These are phyloP conservation scores for Neurospora sp. DNA, from an alignment of 495 filamentous ascomycete species.

Conservation along the genomic window DNA sequence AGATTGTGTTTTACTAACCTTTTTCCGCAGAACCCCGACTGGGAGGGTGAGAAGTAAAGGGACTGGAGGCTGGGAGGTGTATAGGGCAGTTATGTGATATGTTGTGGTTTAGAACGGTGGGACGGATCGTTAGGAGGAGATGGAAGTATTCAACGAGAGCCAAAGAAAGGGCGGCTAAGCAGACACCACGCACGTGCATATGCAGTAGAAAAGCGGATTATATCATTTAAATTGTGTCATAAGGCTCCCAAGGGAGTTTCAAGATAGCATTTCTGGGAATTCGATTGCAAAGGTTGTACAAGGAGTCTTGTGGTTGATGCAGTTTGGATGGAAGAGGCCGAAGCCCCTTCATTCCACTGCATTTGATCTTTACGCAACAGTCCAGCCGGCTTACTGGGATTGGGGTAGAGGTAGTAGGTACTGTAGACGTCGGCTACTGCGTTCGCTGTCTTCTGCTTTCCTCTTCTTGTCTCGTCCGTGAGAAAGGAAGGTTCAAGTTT, in stretches of 20 bases:
- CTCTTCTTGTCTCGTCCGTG: neutral
- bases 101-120: neutral
- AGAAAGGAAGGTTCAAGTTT: neutral
- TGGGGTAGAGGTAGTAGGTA: no score
- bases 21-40: constrained; percentile 34
- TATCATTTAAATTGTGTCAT: neutral
- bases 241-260: neutral
- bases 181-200: neutral
- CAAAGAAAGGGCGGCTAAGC: neutral
- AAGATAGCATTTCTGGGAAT: neutral
- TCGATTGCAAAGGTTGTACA: neutral
- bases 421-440: neutral
- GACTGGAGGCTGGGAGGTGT: neutral
- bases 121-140: neutral
- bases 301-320: neutral
- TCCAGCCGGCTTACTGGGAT: neutral
- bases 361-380: neutral
- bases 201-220: neutral
- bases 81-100: neutral
- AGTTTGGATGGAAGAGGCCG: neutral
- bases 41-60: constrained; percentile 34
- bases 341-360: neutral
- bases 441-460: neutral
- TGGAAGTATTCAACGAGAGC: neutral
- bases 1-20: constrained; percentile 9